Percentiles rank a stretch among this genome's conserved stretches.
Conservation (phyloP, 345 rosid genomes). For the Ceriops decandra region DNA sequence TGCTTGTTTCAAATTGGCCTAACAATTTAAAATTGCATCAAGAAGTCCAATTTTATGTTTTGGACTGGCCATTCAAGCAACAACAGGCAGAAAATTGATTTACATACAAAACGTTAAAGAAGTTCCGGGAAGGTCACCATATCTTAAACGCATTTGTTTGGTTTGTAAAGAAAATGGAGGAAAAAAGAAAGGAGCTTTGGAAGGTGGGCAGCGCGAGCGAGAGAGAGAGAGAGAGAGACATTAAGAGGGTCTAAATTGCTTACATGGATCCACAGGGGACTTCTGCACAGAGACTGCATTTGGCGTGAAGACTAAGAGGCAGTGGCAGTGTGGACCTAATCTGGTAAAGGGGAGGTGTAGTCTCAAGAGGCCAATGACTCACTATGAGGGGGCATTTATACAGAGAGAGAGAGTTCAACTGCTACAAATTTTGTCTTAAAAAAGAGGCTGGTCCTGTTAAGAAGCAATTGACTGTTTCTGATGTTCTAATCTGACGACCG, state of each 20-base stretch:
- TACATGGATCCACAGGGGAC: slow-evolving; percentile 23
- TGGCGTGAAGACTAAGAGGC: background rate
- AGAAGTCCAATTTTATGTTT: no score
- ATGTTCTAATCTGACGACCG: background rate
- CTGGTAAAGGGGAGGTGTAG: background rate
- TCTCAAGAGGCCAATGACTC: background rate
- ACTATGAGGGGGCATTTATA: slow-evolving; percentile 14
- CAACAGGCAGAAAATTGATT: no score
- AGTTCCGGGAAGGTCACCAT: no score
- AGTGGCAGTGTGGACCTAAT: background rate
- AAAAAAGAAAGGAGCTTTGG: background rate
- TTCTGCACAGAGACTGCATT: slow-evolving; percentile 19
- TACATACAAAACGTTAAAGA: no score
- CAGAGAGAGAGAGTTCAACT: background rate
- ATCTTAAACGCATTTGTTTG: background rate
- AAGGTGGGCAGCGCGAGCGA: background rate
- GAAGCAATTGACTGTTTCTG: slow-evolving; percentile 12
- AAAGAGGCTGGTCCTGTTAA: slow-evolving; percentile 7
- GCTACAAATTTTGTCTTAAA: background rate
- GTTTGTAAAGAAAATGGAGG: slow-evolving; percentile 12
- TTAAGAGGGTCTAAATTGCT: background rate
- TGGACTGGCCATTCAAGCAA: no score
- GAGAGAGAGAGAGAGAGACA: no score
- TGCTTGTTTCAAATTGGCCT: no score
- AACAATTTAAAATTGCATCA: no score